phyloP scores from a whole-genome alignment of 148 eudicot genomes.

The Bassia scoparia region DNA sequence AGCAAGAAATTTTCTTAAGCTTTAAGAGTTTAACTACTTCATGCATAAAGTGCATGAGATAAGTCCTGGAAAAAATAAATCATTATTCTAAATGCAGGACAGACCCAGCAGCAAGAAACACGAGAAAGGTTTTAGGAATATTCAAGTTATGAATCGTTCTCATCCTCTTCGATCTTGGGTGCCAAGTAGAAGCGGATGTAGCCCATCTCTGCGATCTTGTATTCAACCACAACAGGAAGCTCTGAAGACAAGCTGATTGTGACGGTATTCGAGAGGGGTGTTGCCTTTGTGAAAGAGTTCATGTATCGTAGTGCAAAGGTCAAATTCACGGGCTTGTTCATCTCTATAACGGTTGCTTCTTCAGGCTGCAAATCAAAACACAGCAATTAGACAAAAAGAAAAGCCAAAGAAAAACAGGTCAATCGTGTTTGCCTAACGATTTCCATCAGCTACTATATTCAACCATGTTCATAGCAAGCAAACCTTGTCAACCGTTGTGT shows the following conservation, averaged over 20 bases:
- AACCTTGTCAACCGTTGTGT: constrained; percentile 93
- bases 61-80: not conserved
- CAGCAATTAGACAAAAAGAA: not conserved
- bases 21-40: constrained; percentile 3
- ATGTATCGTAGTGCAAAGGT: constrained; percentile 85
- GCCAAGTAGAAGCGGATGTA: constrained; percentile 85
- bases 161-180: constrained; percentile 91
- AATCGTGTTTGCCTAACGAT: not conserved
- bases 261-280: constrained; percentile 70
- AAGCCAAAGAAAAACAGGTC: not conserved
- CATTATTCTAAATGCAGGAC: not conserved
- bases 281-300: constrained; percentile 92
- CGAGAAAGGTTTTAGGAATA: not conserved
- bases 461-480: not conserved
- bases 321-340: constrained; percentile 81
- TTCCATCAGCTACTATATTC: not conserved
- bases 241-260: constrained; percentile 86
- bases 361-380: constrained; percentile 61
- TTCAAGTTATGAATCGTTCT: constrained; percentile 47
- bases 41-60: constrained; percentile 11
- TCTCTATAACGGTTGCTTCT: constrained; percentile 78
- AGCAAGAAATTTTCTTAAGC: not conserved
- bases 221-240: constrained; percentile 84
- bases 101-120: not conserved
- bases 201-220: constrained; percentile 96